Percentiles rank a stretch among this genome's conserved stretches.
Conservation (phyloP, 805 yeast species). For the Spathaspora hagerdaliae region DNA sequence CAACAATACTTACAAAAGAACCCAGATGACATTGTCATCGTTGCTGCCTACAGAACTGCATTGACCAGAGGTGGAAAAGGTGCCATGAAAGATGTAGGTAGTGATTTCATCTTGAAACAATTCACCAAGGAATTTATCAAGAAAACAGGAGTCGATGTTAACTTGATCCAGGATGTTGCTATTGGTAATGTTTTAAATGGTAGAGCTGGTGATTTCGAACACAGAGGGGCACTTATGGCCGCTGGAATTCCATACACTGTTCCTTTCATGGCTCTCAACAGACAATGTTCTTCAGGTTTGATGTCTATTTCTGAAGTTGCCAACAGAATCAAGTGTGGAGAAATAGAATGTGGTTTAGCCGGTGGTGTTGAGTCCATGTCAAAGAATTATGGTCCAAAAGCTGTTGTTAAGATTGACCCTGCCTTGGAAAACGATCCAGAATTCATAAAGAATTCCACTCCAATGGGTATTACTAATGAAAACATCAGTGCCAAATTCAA, state of each 20-base stretch:
- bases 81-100: constrained; percentile 71
- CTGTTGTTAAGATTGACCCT: constrained; percentile 50
- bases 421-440: constrained; percentile 32
- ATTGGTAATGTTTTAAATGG: constrained; percentile 88
- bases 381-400: constrained; percentile 79
- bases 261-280: constrained; percentile 79
- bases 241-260: constrained; percentile 83
- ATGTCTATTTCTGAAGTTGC: constrained; percentile 89
- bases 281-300: constrained; percentile 94
- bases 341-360: constrained; percentile 87
- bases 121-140: constrained; percentile 61
- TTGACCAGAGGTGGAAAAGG: constrained; percentile 87
- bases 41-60: constrained; percentile 88
- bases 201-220: constrained; percentile 94
- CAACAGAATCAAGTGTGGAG: constrained; percentile 80
- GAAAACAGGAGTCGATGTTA: constrained; percentile 44
- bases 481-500: constrained; percentile 70
- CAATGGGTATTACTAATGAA: constrained; percentile 96
- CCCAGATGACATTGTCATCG: constrained; percentile 88
- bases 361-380: constrained; percentile 95
- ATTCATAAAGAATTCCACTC: constrained; percentile 69
- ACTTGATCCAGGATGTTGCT: constrained; percentile 73
- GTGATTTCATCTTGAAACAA: constrained; percentile 71
- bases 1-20: constrained; percentile 48
- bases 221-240: constrained; percentile 84